These are phyloP conservation scores for Ascochyta viciae-villosae DNA, from an alignment of 2,329 filamentous ascomycete species.

Conservation along the genomic window DNA sequence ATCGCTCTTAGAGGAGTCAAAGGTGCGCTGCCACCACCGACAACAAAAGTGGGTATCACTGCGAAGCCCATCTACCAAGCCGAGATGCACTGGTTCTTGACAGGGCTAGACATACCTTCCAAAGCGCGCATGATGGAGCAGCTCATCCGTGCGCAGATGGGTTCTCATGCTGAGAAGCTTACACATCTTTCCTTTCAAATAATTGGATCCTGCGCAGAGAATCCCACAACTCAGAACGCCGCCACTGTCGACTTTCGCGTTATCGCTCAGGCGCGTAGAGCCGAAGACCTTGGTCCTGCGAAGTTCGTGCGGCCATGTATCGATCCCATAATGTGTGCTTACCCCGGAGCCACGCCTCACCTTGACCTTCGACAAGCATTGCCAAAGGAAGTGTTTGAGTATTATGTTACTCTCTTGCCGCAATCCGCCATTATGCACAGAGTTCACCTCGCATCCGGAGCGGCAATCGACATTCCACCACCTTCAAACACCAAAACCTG, in stretches of 20 bases:
- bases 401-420: conserved; percentile 50
- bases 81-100: conserved; percentile 55
- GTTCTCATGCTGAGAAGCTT: conserved; percentile 48
- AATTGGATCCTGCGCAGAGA: conserved; percentile 50
- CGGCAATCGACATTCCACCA: conserved; percentile 41
- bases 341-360: conserved; percentile 53
- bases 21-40: conserved; percentile 46
- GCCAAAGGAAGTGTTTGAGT: conserved; percentile 51
- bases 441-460: conserved; percentile 39
- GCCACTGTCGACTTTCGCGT: conserved; percentile 59
- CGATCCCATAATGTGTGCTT: conserved; percentile 54
- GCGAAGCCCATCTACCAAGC: conserved; percentile 56
- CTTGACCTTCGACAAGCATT: conserved; percentile 50
- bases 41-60: conserved; percentile 54
- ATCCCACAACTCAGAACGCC: conserved; percentile 55
- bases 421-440: conserved; percentile 34
- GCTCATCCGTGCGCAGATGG: conserved; percentile 44
- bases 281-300: conserved; percentile 40
- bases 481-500: conserved; percentile 42
- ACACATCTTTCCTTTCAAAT: conserved; percentile 43
- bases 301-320: conserved; percentile 52
- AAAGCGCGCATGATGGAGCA: conserved; percentile 55
- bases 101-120: conserved; percentile 53
- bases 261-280: conserved; percentile 55
- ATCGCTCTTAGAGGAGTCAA: conserved; percentile 57